phyloP scores from a whole-genome alignment of 108 stramenopile genomes.

The Bacterosira constricta region DNA sequence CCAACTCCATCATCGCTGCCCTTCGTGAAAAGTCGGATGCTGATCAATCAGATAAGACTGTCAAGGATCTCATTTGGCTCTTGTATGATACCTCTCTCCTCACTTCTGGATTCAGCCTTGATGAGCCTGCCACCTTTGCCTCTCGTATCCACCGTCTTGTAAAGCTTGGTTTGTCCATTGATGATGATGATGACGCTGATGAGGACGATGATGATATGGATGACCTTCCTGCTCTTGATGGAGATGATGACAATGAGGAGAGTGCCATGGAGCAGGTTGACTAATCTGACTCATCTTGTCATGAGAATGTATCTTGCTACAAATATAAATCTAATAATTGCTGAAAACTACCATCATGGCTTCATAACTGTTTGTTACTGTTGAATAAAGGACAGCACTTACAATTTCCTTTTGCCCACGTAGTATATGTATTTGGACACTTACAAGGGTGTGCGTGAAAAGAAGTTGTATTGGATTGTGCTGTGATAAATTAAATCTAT shows the following conservation, averaged over 20 bases:
- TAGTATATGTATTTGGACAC: no score
- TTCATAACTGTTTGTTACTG: constrained; percentile 1
- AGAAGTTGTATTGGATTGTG: no score
- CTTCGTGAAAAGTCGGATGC: constrained; percentile 99
- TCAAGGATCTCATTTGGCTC: constrained; percentile 99
- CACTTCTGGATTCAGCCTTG: constrained; percentile 98
- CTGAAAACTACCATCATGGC: not conserved
- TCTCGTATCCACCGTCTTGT: constrained; percentile 99
- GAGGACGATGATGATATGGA: constrained; percentile 91
- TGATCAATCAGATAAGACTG: constrained; percentile 99
- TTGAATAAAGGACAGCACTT: not conserved
- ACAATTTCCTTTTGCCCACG: not conserved
- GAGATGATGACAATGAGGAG: constrained; percentile 90
- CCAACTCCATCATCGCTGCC: constrained; percentile 97
- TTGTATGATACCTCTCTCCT: constrained; percentile 99
- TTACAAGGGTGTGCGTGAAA: no score
- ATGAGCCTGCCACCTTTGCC: constrained; percentile 99
- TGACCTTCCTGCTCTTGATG: constrained; percentile 94
- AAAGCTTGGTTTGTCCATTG: constrained; percentile 98
- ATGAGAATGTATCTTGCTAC: no score
- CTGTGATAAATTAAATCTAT: no score
- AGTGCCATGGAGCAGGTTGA: constrained; percentile 99
- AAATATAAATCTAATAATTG: not conserved
- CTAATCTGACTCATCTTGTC: constrained; percentile 50
- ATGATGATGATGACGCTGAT: constrained; percentile 95